phyloP scores from a whole-genome alignment of 2,329 filamentous ascomycete species.

The Botrytis cinerea region DNA sequence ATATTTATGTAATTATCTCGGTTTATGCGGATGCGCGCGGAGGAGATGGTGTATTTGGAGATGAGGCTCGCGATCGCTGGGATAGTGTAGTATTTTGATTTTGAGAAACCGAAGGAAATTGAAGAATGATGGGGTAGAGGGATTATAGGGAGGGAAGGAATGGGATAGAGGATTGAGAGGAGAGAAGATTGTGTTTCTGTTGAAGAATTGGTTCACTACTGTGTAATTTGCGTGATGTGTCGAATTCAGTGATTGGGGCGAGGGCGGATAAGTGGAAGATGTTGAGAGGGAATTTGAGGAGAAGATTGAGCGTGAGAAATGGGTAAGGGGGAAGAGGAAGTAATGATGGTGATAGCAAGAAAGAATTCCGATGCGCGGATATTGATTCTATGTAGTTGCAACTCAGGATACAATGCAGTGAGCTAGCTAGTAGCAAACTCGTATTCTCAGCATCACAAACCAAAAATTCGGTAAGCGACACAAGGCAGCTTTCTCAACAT shows the following conservation, averaged over 20 bases:
- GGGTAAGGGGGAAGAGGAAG: background rate
- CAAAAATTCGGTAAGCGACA: too few relatives aligned
- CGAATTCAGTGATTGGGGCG: background rate
- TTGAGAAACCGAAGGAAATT: background rate
- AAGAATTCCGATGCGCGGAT: too few relatives aligned
- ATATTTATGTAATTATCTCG: background rate
- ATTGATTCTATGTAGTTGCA: too few relatives aligned
- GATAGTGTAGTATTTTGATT: background rate
- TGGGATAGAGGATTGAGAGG: background rate
- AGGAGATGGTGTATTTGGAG: background rate
- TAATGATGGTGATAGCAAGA: too few relatives aligned
- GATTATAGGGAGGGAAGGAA: background rate
- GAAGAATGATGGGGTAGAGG: background rate
- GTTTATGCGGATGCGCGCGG: background rate
- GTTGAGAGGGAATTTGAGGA: background rate
- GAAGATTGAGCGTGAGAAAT: background rate
- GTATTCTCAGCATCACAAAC: too few relatives aligned
- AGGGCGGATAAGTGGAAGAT: background rate
- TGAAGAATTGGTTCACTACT: background rate
- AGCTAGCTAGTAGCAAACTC: too few relatives aligned
- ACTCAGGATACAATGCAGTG: too few relatives aligned
- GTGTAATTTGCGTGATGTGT: background rate
- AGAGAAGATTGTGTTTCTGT: background rate
- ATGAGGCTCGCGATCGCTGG: slow-evolving; percentile 24
- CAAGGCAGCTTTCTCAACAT: too few relatives aligned